Base-by-base conservation (phyloP, 73 alveolate genomes). In the Paramecium caudatum region DNA sequence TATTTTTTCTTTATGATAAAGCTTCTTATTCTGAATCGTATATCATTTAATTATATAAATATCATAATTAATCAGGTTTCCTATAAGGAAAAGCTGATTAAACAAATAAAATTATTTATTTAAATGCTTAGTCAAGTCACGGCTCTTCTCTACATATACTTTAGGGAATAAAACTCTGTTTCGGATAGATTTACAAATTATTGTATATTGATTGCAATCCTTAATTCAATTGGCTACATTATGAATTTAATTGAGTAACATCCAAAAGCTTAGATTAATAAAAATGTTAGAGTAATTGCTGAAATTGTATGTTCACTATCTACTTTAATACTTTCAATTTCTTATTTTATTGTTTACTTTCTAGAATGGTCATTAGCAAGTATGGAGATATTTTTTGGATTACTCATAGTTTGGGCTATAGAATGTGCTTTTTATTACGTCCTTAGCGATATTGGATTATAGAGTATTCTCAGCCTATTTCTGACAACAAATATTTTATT, bases 401-500 rank as follows among this genome's bases (percentile, higher is more conserved):
- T 65, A 49, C 16, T 65, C 6, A 6, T 3, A 33, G 34, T 65
- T 30, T 65, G 49, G 47, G 3, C 3, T 5, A 65, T 33, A 32
- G 83, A 65, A 65, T 30, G 83, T 15, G 1, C 33, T 0, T 32
- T 65, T 3, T 65, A 65, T 65, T 65, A 33, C 34, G 0, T 32
- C 1, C n/a, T 65, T 13, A 33, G 36, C 7, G 30, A 30, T n/a
- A 65, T 17, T 19, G 88, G 88, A 74, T 19, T 74, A 12, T 43
- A 74, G 1, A 45, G 30, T 8, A 23, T 74, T 15, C 68, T 74
- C 1, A 37, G 32, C 19, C 21, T 74, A 8, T 74, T 39, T 39
- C n/a, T 74, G 7, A 37, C 88, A 10, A 74, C 88, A 4, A 74
- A 41, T 74, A 23, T 43, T 19, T 19, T 74, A 41, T 41, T 74